phyloP scores from a whole-genome alignment of 2,329 filamentous ascomycete species.

The Diaporthe capsici region DNA sequence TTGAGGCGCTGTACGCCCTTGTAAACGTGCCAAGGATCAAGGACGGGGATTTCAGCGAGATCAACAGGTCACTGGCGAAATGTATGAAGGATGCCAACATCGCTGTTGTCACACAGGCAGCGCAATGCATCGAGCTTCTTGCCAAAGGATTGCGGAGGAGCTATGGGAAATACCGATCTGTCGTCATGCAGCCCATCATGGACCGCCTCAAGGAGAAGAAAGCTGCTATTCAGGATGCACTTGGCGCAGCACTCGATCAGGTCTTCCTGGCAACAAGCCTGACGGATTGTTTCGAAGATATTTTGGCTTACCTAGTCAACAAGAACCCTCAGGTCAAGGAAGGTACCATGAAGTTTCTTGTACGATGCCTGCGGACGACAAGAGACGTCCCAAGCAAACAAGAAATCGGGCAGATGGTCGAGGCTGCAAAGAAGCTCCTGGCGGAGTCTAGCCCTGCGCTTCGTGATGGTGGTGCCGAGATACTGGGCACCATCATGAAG shows the following conservation, averaged over 20 bases:
- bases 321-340: constrained; percentile 99
- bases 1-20: constrained; percentile 83
- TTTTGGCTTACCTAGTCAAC: constrained; percentile 84
- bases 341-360: constrained; percentile 93
- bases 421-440: constrained; percentile 88
- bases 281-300: constrained; percentile 92
- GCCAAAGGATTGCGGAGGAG: constrained; percentile 85
- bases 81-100: constrained; percentile 99
- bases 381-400: constrained; percentile 86
- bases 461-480: constrained; percentile 90
- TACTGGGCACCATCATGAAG: constrained; percentile 96
- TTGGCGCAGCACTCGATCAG: constrained; percentile 86
- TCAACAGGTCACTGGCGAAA: constrained; percentile 88
- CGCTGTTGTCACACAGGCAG: constrained; percentile 91
- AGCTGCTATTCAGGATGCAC: constrained; percentile 85
- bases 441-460: constrained; percentile 90
- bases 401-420: constrained; percentile 89
- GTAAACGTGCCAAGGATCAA: constrained; percentile 93
- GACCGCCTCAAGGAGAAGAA: constrained; percentile 99
- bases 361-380: constrained; percentile 86
- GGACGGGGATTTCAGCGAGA: constrained; percentile 88
- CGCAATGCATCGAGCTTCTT: constrained; percentile 90
- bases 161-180: constrained; percentile 85
- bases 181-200: constrained; percentile 90
- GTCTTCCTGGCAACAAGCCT: constrained; percentile 77